Base-by-base conservation (phyloP, 169 alveolate species). In the Cryptosporidium muris region DNA sequence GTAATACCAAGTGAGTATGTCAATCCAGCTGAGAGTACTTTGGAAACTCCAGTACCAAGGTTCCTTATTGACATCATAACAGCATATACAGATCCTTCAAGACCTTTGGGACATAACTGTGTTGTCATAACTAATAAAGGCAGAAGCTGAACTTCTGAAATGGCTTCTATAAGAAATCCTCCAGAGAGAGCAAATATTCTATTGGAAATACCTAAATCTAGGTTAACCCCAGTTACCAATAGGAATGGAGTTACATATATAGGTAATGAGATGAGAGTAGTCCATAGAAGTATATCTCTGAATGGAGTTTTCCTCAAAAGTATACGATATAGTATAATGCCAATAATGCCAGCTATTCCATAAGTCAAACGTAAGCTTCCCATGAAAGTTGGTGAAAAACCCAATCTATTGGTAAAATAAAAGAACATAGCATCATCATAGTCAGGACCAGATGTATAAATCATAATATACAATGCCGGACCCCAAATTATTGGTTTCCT, bases 71-170 rank as follows among this genome's bases (percentile, higher is more conserved):
- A 94, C 94, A 95, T 92, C 88, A 97, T 94, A 62, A 96, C 90
- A 12, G 98, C 98, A 90, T 94, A 97, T 88, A 97, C 96, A 48
- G 98, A 92, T 51, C 99, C 99, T 92, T 97, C 99, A 51, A 96
- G 94, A 12, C 97, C 97, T 80, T 95, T 94, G 12, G 99, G 99
- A 65, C 98, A 95, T 53, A 97, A 90, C 56, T 94, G 91, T 14
- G 98, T 95, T 1, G 98, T 97, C 62, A 96, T 80, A 16, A 96
- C 97, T 80, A 97, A 92, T 34, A 98, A 89, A 16, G 99, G 99
- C 88, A 96, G 92, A 8, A 95, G 80, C 47, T 94, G 97, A 52
- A 94, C 89, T 64, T 94, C 97, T 48, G 95, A 89, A 42, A 96
- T 91, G n/a, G 98, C 98, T 89, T 95, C 96, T 42, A 95, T 92